Percentiles rank a stretch among this genome's conserved stretches.
Conservation (phyloP, 2,329 filamentous ascomycete species). For the Pseudocercospora eumusae region DNA sequence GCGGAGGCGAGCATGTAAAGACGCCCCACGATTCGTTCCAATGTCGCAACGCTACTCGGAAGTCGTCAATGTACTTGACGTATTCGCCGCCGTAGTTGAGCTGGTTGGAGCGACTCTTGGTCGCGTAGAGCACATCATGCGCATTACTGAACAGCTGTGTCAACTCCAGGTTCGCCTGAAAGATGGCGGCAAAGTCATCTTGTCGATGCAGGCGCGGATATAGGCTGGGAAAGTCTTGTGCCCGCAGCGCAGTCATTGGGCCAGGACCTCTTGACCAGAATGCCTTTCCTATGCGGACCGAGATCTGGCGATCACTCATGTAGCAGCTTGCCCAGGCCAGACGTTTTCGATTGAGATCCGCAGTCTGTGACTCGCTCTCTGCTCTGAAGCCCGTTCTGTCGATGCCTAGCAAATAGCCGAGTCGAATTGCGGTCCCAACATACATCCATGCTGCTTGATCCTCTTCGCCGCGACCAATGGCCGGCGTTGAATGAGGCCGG, state of each 20-base stretch:
- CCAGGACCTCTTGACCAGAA: constrained; percentile 41
- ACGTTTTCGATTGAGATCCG: constrained; percentile 38
- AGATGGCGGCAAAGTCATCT: constrained; percentile 40
- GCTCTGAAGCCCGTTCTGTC: constrained; percentile 39
- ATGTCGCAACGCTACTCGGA: constrained; percentile 36
- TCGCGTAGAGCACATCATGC: constrained; percentile 40
- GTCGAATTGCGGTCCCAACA: constrained; percentile 38
- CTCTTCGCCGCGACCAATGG: constrained; percentile 39
- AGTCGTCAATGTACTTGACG: constrained; percentile 42
- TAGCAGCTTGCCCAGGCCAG: constrained; percentile 41
- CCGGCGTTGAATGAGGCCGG: constrained; percentile 32
- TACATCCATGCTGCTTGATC: constrained; percentile 41
- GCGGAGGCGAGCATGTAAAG: constrained; percentile 50
- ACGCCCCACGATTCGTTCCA: constrained; percentile 39
- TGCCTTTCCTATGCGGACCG: constrained; percentile 39
- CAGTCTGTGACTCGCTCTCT: constrained; percentile 34
- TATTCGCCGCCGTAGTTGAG: constrained; percentile 41
- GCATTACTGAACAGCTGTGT: constrained; percentile 41
- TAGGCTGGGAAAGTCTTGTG: constrained; percentile 39
- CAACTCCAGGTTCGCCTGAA: constrained; percentile 39
- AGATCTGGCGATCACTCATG: constrained; percentile 40
- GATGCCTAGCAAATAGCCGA: constrained; percentile 40
- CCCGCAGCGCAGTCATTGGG: constrained; percentile 38
- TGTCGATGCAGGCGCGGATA: constrained; percentile 30
- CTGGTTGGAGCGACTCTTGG: constrained; percentile 38